These are phyloP conservation scores for Moesziomyces parantarcticus DNA, from an alignment of 1,284 basidiomycete genomes.

Conservation along the genomic window DNA sequence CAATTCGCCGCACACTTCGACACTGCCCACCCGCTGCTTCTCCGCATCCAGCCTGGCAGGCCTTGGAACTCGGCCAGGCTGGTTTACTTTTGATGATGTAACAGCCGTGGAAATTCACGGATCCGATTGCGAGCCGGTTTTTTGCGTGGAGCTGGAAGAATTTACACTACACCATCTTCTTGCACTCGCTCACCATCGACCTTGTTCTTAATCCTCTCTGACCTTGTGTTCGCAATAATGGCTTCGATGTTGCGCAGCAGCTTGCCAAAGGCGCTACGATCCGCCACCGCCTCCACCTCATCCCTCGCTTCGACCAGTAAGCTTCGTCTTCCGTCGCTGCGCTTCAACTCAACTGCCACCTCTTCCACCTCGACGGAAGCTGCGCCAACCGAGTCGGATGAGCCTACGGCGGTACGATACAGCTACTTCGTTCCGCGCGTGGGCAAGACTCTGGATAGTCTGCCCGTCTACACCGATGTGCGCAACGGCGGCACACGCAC, in stretches of 20 bases:
- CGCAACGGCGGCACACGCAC: conserved; percentile 47
- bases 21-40: neutral
- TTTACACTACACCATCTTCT: too few species aligned
- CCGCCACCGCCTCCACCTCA: neutral
- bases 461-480: conserved; percentile 57
- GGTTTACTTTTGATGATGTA: neutral
- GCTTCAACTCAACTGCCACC: conserved; percentile 26
- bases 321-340: conserved; percentile 3
- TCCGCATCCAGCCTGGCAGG: neutral
- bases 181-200: neutral
- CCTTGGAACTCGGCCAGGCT: neutral
- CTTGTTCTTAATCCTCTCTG: neutral
- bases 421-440: conserved; percentile 58
- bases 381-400: neutral
- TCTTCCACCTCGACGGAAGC: conserved; percentile 3
- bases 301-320: conserved; percentile 27
- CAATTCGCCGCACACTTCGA: neutral
- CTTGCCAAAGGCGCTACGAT: conserved; percentile 13
- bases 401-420: conserved; percentile 31
- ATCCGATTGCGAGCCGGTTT: too few species aligned
- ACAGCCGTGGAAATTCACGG: too few species aligned
- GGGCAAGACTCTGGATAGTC: conserved; percentile 34
- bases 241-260: conserved; percentile 16
- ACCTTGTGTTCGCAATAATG: neutral
- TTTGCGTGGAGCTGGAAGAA: too few species aligned